Percentiles rank a stretch among this genome's conserved stretches.
These are phyloP conservation scores for Saccharomycopsis sp. DNA, from an alignment of 805 yeast genomes.

Conservation along the genomic window DNA sequence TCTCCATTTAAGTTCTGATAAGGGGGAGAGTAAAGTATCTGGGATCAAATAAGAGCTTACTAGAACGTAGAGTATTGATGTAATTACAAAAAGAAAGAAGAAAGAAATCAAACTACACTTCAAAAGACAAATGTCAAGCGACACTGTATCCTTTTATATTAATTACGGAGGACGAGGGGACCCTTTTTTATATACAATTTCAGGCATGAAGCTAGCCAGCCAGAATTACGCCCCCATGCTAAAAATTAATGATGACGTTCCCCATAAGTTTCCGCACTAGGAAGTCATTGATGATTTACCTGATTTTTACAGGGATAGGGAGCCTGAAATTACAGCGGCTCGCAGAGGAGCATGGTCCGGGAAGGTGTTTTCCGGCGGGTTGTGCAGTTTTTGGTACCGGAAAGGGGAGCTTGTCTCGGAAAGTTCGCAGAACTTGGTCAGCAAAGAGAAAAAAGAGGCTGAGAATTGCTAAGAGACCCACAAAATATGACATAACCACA, in stretches of 20 bases:
- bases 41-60: not conserved
- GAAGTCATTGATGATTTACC: not conserved
- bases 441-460: not conserved
- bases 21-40: not conserved
- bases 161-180: not conserved
- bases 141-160: not conserved
- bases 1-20: not conserved
- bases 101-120: not conserved
- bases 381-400: not conserved
- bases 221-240: not conserved
- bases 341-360: not conserved
- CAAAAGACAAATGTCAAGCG: not conserved
- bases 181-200: not conserved
- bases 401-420: not conserved
- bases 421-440: not conserved
- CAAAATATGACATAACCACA: not conserved
- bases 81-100: not conserved
- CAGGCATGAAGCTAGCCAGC: not conserved
- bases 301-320: not conserved
- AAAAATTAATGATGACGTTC: not conserved
- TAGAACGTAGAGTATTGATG: not conserved
- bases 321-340: too few species aligned
- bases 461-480: not conserved
- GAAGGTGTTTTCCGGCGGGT: not conserved
- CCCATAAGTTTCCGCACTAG: not conserved